Percentiles rank a stretch among this genome's conserved stretches.
phyloP scores from a whole-genome alignment of 1,139 yeast genomes.

The Arxiozyma slooffiae region DNA sequence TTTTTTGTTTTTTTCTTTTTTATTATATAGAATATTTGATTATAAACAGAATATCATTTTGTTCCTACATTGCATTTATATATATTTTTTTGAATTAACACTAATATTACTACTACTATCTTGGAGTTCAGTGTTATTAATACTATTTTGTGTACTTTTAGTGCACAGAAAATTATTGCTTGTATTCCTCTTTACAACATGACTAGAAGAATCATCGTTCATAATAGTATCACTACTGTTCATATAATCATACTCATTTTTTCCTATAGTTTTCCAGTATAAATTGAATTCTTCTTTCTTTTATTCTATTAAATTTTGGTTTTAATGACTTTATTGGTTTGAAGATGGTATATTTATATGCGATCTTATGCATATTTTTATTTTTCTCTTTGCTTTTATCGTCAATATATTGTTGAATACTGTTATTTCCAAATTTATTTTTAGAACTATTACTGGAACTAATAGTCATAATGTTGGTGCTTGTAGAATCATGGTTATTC shows the following conservation, averaged over 20 bases:
- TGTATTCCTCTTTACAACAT: background rate
- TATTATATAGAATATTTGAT: too few relatives aligned
- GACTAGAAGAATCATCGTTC: background rate
- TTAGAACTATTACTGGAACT: background rate
- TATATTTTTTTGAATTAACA: too few relatives aligned
- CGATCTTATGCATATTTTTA: background rate
- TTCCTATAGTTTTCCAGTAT: background rate
- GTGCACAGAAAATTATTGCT: too few relatives aligned
- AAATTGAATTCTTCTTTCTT: conserved; percentile 1
- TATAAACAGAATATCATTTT: too few relatives aligned
- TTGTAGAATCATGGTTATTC: background rate
- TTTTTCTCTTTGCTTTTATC: too few relatives aligned
- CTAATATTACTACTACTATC: background rate
- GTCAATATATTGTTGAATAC: background rate
- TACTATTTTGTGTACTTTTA: background rate
- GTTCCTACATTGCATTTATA: too few relatives aligned
- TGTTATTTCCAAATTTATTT: too few relatives aligned
- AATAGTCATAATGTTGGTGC: background rate
- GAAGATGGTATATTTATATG: background rate
- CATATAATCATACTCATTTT: background rate
- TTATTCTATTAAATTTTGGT: background rate
- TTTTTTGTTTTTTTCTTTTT: background rate
- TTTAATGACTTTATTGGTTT: background rate
- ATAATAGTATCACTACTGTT: too few relatives aligned
- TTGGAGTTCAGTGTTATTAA: background rate